A percentile compares a stretch with the other conserved stretches of the same genome.
Conservation (phyloP, 495 filamentous ascomycete genomes). For the Aspergillus sparsus region DNA sequence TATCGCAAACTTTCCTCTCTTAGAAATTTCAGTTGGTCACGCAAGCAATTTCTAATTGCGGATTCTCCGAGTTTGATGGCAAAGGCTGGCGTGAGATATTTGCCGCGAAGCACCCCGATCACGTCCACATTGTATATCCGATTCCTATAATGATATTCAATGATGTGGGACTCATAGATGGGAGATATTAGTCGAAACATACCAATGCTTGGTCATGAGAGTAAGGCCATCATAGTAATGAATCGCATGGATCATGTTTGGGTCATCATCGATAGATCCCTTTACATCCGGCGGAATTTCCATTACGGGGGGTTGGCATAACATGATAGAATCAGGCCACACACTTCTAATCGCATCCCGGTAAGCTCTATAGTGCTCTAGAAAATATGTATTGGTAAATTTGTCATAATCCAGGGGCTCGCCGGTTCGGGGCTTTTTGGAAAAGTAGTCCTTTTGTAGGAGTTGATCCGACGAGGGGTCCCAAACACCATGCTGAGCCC, state of each 20-base stretch:
- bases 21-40: conserved; percentile 86
- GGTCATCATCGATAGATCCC: conserved; percentile 84
- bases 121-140: conserved; percentile 96
- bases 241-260: conserved; percentile 85
- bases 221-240: conserved; percentile 98
- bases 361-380: conserved; percentile 80
- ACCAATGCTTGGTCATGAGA: conserved; percentile 96
- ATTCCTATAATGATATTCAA: conserved; percentile 56
- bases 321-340: conserved; percentile 79
- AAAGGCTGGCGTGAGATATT: conserved; percentile 83
- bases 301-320: conserved; percentile 88
- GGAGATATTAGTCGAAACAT: conserved; percentile 13
- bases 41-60: conserved; percentile 92
- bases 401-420: conserved; percentile 73
- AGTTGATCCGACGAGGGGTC: conserved; percentile 77
- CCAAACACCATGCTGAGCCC: conserved; percentile 98
- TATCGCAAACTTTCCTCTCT: conserved; percentile 85
- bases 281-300: conserved; percentile 89
- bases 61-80: conserved; percentile 92
- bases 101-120: conserved; percentile 84
- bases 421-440: conserved; percentile 68
- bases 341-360: conserved; percentile 68
- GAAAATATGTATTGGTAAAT: conserved; percentile 87
- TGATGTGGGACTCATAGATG: neutral
- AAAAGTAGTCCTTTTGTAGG: conserved; percentile 85